Evolutionary conservation across 495 filamentous ascomycete genomes (phyloP).

Genomic region (Aspergillus homomorphus): DNA sequence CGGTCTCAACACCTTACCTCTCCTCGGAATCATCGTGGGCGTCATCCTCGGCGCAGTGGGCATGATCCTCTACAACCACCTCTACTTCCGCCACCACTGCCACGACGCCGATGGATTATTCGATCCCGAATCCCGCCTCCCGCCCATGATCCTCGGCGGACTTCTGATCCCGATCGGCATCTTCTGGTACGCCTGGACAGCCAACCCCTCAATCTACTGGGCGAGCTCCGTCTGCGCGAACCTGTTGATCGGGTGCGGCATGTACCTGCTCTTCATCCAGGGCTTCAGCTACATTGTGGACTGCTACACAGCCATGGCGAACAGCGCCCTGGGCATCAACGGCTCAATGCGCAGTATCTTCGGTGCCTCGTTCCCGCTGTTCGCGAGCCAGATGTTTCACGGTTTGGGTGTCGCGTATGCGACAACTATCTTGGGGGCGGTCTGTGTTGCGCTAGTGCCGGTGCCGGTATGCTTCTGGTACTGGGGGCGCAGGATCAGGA

Average conservation of each 20-base stretch:
- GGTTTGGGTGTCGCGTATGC: neutral
- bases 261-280: slow-evolving; percentile 13
- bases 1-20: slow-evolving; percentile 3
- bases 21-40: slow-evolving; percentile 28
- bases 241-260: slow-evolving; percentile 8
- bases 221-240: slow-evolving; percentile 19
- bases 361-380: slow-evolving; percentile 10
- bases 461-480: slow-evolving; percentile 1
- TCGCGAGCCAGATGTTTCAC: slow-evolving; percentile 2
- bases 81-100: slow-evolving; percentile 18
- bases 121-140: slow-evolving; percentile 45
- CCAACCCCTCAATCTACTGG: slow-evolving; percentile 28
- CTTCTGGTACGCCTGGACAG: slow-evolving; percentile 54
- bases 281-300: slow-evolving; percentile 66
- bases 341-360: slow-evolving; percentile 40
- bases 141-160: slow-evolving; percentile 45
- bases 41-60: slow-evolving; percentile 41
- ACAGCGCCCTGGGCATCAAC: slow-evolving; percentile 62
- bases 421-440: neutral
- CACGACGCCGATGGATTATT: slow-evolving; percentile 26
- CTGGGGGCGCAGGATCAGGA: neutral
- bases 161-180: slow-evolving; percentile 45
- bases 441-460: neutral
- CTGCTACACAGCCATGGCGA: slow-evolving; percentile 66
- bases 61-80: slow-evolving; percentile 31